These are phyloP conservation scores for Microbotryum saponariae DNA, from an alignment of 1,284 basidiomycete species.

Conservation along the genomic window DNA sequence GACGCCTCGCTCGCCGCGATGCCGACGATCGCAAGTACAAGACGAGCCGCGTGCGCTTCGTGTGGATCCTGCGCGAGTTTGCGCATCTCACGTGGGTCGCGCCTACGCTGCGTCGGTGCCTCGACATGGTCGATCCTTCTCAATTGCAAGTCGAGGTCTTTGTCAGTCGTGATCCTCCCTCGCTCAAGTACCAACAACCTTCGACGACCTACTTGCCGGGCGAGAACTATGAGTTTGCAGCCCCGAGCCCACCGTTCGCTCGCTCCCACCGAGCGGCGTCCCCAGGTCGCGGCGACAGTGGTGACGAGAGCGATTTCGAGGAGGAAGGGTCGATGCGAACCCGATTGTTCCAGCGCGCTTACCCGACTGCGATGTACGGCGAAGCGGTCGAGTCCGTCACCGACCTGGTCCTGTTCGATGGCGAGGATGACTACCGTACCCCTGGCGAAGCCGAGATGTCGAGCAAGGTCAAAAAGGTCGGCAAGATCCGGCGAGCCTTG, in stretches of 20 bases:
- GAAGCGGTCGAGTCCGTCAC: conserved; percentile 25
- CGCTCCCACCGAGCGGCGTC: neutral
- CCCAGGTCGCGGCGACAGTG: conserved; percentile 5
- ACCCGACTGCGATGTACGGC: conserved; percentile 9
- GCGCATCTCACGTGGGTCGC: conserved; percentile 78
- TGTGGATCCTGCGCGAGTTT: conserved; percentile 75
- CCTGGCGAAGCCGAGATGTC: conserved; percentile 60
- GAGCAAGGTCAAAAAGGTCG: conserved; percentile 56
- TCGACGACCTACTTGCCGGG: conserved; percentile 40
- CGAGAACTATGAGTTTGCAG: conserved; percentile 14
- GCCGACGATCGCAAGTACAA: conserved; percentile 48
- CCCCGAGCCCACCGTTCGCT: conserved; percentile 28
- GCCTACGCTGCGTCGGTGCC: conserved; percentile 58
- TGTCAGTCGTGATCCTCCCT: conserved; percentile 53
- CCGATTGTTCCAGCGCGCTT: conserved; percentile 1
- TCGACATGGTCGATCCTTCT: conserved; percentile 53
- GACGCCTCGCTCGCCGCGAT: conserved; percentile 54
- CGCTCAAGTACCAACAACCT: conserved; percentile 37
- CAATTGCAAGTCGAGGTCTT: conserved; percentile 69
- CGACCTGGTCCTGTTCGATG: conserved; percentile 61
- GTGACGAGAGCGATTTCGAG: conserved; percentile 21
- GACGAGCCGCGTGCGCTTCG: conserved; percentile 60
- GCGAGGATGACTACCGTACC: conserved; percentile 57
- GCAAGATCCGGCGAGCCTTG: conserved; percentile 56
- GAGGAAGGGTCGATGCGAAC: conserved; percentile 5